Evolutionary conservation across 2,329 filamentous ascomycete genomes (phyloP).

Genomic region (Arthrobotrys sphaeroides): DNA sequence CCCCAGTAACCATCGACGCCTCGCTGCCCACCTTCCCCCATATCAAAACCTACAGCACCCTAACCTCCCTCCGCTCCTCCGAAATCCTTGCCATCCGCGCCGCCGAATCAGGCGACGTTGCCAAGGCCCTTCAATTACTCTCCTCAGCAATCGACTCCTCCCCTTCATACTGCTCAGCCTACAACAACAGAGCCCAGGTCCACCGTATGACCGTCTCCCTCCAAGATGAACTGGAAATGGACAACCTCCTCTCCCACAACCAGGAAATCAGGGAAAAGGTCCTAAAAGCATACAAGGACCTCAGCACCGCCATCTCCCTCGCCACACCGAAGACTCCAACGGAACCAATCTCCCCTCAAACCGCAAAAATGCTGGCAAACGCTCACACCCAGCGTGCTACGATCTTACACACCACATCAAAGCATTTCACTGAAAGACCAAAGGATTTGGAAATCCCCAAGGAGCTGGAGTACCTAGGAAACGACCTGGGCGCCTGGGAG

Average conservation of each 20-base stretch:
- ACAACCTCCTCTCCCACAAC: constrained; percentile 63
- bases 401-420: constrained; percentile 70
- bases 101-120: constrained; percentile 59
- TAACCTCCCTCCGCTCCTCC: constrained; percentile 58
- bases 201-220: constrained; percentile 60
- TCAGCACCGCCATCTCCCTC: constrained; percentile 66
- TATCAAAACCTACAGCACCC: constrained; percentile 57
- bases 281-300: constrained; percentile 36
- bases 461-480: constrained; percentile 66
- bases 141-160: constrained; percentile 68
- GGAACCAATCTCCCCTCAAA: constrained; percentile 70
- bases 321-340: constrained; percentile 67
- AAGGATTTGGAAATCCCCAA: constrained; percentile 60
- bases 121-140: constrained; percentile 63
- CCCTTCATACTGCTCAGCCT: constrained; percentile 75
- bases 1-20: constrained; percentile 67
- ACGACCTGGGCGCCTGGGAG: constrained; percentile 59
- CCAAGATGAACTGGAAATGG: constrained; percentile 63
- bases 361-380: constrained; percentile 73
- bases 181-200: constrained; percentile 79
- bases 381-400: constrained; percentile 77
- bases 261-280: constrained; percentile 16
- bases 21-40: constrained; percentile 61
- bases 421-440: constrained; percentile 60
- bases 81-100: constrained; percentile 66